A percentile compares a stretch with the other conserved stretches of the same genome.
These are phyloP conservation scores for Moesziomyces globuligerus DNA, from an alignment of 1,284 basidiomycete genomes.

Conservation along the genomic window DNA sequence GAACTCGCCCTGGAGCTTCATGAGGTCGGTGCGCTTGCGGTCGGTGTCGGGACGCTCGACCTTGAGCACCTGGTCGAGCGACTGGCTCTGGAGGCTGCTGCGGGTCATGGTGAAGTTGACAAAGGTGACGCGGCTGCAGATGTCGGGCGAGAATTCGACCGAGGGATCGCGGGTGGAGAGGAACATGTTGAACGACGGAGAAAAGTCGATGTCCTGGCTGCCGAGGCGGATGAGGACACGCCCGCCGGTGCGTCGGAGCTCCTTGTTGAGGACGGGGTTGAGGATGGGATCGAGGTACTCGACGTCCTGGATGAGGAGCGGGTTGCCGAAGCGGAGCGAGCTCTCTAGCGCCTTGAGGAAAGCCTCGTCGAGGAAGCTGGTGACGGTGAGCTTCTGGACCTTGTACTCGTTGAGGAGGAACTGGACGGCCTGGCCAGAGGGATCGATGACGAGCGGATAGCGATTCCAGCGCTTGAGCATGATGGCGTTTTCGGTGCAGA, in stretches of 20 bases:
- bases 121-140: constrained; percentile 98
- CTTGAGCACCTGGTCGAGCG: constrained; percentile 94
- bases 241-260: constrained; percentile 86
- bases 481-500: constrained; percentile 98
- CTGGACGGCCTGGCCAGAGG: constrained; percentile 95
- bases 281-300: constrained; percentile 98
- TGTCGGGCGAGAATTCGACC: constrained; percentile 96
- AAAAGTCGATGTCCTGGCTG: constrained; percentile 99
- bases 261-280: constrained; percentile 96
- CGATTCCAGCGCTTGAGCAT: constrained; percentile 95
- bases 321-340: constrained; percentile 98
- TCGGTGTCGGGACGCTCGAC: constrained; percentile 97
- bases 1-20: constrained; percentile 99
- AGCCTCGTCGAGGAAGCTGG: constrained; percentile 97
- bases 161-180: constrained; percentile 96
- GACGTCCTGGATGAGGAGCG: constrained; percentile 95
- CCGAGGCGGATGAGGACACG: constrained; percentile 97
- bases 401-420: constrained; percentile 95
- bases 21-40: constrained; percentile 93
- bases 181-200: constrained; percentile 96
- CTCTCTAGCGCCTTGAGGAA: constrained; percentile 98
- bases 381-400: constrained; percentile 95
- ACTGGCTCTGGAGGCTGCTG: constrained; percentile 96
- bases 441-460: constrained; percentile 97
- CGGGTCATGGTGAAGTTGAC: constrained; percentile 99